Conservation (phyloP, 495 filamentous ascomycete species). For the Pyrenopolyporus hunteri region DNA sequence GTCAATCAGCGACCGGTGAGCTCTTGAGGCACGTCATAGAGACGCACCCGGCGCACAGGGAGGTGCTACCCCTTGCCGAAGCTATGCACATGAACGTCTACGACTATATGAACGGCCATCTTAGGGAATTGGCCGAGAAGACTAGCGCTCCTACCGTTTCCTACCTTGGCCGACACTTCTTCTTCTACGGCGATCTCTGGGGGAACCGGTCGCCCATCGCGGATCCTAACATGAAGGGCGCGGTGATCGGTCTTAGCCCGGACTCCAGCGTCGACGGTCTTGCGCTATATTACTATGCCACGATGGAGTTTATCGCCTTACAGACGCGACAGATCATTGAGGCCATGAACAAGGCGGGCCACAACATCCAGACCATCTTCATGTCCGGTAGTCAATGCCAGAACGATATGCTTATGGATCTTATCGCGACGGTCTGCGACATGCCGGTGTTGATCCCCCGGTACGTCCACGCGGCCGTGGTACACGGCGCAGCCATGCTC, state of each 20-base stretch:
- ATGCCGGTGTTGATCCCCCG: conserved; percentile 91
- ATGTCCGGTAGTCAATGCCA: conserved; percentile 98
- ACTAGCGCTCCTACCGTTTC: conserved; percentile 73
- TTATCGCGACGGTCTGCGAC: conserved; percentile 87
- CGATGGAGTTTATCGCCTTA: conserved; percentile 95
- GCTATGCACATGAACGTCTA: conserved; percentile 84
- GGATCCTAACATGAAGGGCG: conserved; percentile 87
- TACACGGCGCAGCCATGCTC: conserved; percentile 95
- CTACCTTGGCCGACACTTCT: conserved; percentile 89
- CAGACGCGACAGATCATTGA: conserved; percentile 96
- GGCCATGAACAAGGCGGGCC: conserved; percentile 85
- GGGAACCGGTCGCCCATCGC: conserved; percentile 95
- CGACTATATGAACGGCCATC: conserved; percentile 89
- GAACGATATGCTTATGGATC: conserved; percentile 86
- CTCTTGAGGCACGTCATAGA: conserved; percentile 92
- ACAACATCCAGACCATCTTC: conserved; percentile 88
- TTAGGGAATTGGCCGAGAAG: conserved; percentile 73
- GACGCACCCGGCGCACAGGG: conserved; percentile 85
- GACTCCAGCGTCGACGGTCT: conserved; percentile 86
- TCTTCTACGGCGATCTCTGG: conserved; percentile 99
- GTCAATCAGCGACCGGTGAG: conserved; percentile 94
- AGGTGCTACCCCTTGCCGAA: conserved; percentile 76
- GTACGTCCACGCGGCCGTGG: conserved; percentile 95
- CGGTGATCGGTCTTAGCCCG: conserved; percentile 81
- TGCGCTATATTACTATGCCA: conserved; percentile 88